These are phyloP conservation scores for Lipomyces yamadae DNA, from an alignment of 805 yeast species.

Conservation along the genomic window DNA sequence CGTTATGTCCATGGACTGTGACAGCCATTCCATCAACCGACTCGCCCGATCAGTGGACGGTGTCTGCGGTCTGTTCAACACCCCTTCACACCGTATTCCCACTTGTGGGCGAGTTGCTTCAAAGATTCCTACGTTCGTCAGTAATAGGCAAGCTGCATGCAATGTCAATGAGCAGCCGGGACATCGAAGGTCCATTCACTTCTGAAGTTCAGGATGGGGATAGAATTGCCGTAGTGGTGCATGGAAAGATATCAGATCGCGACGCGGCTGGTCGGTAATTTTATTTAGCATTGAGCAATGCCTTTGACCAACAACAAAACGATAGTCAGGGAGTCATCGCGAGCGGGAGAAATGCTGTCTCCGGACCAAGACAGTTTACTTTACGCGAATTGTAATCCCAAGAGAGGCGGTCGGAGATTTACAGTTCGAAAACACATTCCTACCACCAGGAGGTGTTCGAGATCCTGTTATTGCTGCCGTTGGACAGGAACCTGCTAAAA, in stretches of 20 bases:
- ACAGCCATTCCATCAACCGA: background rate
- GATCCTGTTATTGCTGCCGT: background rate
- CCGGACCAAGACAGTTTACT: background rate
- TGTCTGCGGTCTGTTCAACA: background rate
- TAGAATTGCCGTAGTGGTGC: background rate
- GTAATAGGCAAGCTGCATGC: background rate
- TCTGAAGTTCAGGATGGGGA: background rate
- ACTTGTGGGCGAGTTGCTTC: background rate
- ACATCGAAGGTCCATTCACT: slow-evolving; percentile 1
- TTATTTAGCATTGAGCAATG: background rate
- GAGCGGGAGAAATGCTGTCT: background rate
- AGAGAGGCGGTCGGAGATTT: background rate
- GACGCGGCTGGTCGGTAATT: background rate
- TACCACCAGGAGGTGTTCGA: background rate
- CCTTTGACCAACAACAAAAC: background rate
- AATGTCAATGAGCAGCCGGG: background rate
- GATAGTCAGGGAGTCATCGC: background rate
- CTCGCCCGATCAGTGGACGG: background rate
- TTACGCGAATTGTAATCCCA: background rate
- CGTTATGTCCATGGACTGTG: slow-evolving; percentile 3
- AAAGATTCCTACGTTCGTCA: background rate
- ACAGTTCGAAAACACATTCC: background rate
- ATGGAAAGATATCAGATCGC: background rate
- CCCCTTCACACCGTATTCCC: background rate
- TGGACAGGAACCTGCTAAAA: background rate